A percentile compares a stretch with the other conserved stretches of the same genome.
phyloP scores from a whole-genome alignment of 2,329 filamentous ascomycete species.

The Colletotrichum noveboracense region DNA sequence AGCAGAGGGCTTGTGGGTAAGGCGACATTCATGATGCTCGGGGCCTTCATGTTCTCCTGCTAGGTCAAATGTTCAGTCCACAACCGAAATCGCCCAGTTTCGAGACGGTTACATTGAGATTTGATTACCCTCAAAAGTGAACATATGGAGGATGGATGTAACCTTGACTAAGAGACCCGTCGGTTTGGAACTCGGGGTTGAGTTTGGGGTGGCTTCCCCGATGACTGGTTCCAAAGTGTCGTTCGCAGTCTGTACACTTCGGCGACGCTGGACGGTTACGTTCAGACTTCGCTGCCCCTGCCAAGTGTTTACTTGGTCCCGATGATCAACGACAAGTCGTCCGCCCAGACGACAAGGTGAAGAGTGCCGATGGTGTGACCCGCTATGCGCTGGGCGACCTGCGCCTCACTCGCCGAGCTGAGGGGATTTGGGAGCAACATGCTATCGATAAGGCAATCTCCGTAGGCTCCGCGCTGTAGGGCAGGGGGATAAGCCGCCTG shows the following conservation, averaged over 20 bases:
- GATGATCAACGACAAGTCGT: not conserved
- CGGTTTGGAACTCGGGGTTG: not conserved
- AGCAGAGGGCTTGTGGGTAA: not conserved
- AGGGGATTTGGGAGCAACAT: not conserved
- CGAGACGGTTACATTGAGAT: not conserved
- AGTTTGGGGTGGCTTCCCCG: not conserved
- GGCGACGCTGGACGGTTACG: not conserved
- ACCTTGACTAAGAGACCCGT: not conserved
- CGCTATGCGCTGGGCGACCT: not conserved
- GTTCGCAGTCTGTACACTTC: not conserved
- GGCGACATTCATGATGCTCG: not conserved
- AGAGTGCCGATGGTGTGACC: not conserved
- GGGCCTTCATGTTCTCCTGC: not conserved
- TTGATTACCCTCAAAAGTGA: not conserved
- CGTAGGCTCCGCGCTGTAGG: not conserved
- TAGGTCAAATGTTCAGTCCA: too few species aligned
- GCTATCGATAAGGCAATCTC: slow-evolving; percentile 11
- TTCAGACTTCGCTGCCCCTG: not conserved
- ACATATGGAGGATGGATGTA: not conserved
- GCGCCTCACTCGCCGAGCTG: slow-evolving; percentile 16
- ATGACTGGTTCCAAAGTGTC: not conserved
- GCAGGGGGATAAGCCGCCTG: not conserved
- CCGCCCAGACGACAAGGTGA: not conserved
- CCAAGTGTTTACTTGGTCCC: not conserved
- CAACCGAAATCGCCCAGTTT: not conserved